Conservation (phyloP, 768 basidiomycete species). For the Gloeophyllum trabeum region DNA sequence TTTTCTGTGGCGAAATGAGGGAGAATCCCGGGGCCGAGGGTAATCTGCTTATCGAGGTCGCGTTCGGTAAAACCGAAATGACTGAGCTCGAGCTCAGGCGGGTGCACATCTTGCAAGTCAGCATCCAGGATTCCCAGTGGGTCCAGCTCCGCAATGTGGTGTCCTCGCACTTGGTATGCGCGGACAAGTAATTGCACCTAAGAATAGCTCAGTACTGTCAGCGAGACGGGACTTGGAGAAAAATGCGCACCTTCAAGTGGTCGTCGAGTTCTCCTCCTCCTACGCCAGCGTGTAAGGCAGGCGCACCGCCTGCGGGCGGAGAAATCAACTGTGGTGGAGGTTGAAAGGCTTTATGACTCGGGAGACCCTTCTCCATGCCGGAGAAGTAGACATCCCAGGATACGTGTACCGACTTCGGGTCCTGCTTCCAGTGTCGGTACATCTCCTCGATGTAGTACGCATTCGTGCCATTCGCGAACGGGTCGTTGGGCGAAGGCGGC, state of each 20-base stretch:
- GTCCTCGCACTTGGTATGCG: constrained; percentile 98
- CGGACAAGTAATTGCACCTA: constrained; percentile 96
- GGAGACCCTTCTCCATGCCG: constrained; percentile 82
- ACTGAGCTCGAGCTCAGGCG: constrained; percentile 87
- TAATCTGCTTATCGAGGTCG: constrained; percentile 90
- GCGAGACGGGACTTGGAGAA: not conserved
- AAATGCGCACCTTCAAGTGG: constrained; percentile 71
- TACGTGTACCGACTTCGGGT: constrained; percentile 84
- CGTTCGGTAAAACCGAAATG: constrained; percentile 93
- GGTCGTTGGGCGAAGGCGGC: constrained; percentile 66
- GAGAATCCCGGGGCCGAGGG: constrained; percentile 90
- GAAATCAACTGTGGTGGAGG: constrained; percentile 70
- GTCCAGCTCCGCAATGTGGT: constrained; percentile 92
- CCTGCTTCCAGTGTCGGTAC: constrained; percentile 87
- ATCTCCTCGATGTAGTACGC: constrained; percentile 95
- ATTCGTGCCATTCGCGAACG: constrained; percentile 91
- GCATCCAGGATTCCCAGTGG: constrained; percentile 89
- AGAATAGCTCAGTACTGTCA: not conserved
- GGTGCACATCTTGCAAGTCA: constrained; percentile 68
- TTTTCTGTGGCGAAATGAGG: constrained; percentile 90
- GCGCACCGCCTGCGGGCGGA: constrained; percentile 68
- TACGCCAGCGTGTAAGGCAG: constrained; percentile 49
- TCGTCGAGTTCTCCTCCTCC: constrained; percentile 79
- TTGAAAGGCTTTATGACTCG: constrained; percentile 71
- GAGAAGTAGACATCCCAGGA: constrained; percentile 95